Evolutionary conservation across 2,329 filamentous ascomycete genomes (phyloP).

Genomic region (Cladosporium sp.): DNA sequence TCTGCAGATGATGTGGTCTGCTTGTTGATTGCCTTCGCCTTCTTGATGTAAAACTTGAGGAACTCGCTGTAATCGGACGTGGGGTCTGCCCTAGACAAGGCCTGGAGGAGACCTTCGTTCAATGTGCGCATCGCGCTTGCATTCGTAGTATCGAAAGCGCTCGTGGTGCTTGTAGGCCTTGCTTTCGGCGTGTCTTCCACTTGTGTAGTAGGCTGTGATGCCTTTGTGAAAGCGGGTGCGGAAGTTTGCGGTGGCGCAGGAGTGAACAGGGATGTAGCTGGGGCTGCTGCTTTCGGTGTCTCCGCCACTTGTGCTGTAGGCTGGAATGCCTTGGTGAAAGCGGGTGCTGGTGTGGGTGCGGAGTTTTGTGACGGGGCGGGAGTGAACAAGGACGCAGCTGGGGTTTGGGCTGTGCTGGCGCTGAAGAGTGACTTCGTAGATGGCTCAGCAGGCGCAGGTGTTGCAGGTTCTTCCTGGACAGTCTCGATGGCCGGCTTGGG

Average conservation of each 20-base stretch:
- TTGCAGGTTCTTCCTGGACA: neutral
- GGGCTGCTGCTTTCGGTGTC: neutral
- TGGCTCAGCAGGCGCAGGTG: neutral
- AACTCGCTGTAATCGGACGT: slow-evolving; percentile 26
- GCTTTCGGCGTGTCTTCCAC: neutral
- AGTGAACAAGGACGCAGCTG: neutral
- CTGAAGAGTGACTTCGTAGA: neutral
- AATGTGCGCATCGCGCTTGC: slow-evolving; percentile 14
- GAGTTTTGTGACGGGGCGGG: neutral
- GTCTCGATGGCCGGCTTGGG: neutral
- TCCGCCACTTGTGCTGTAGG: neutral
- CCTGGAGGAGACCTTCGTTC: slow-evolving; percentile 26
- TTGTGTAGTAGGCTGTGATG: neutral
- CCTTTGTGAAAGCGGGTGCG: neutral
- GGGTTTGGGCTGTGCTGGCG: neutral
- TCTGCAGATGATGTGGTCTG: neutral
- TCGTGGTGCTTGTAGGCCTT: neutral
- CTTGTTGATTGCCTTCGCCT: slow-evolving; percentile 21
- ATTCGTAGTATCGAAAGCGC: neutral
- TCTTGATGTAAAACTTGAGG: slow-evolving; percentile 24
- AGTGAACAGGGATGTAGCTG: slow-evolving; percentile 12
- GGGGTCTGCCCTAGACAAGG: slow-evolving; percentile 22
- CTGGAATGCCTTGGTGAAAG: neutral
- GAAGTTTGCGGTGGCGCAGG: neutral
- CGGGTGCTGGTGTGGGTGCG: slow-evolving; percentile 1